These are phyloP conservation scores for Sporothrix phasma DNA, from an alignment of 2,329 filamentous ascomycete species.

Conservation along the genomic window DNA sequence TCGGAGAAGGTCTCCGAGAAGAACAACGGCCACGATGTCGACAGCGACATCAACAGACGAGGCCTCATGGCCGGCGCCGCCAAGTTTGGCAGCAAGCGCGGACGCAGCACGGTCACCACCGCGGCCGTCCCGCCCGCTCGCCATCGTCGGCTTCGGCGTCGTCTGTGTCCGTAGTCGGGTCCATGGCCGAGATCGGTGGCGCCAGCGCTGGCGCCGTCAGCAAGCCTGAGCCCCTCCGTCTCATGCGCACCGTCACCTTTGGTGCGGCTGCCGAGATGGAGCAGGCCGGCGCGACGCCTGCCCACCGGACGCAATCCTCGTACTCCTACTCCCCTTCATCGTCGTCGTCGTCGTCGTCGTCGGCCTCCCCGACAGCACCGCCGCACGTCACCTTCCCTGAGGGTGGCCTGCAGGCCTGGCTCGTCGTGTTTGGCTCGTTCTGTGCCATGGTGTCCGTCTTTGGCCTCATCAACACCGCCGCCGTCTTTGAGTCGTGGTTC, in stretches of 20 bases:
- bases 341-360: not conserved
- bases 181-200: constrained; percentile 2
- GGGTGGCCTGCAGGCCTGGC: constrained; percentile 61
- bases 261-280: not conserved
- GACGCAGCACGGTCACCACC: not conserved
- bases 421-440: constrained; percentile 70
- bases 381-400: constrained; percentile 51
- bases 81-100: constrained; percentile 5
- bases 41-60: not conserved
- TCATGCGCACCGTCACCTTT: constrained; percentile 10
- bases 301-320: not conserved
- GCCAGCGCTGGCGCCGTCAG: not conserved
- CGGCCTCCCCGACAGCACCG: not conserved
- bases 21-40: not conserved
- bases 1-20: not conserved
- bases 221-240: constrained; percentile 11
- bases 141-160: constrained; percentile 11
- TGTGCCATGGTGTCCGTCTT: constrained; percentile 59
- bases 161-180: constrained; percentile 13
- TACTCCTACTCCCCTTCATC: not conserved
- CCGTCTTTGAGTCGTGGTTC: constrained; percentile 70
- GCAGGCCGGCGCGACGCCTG: not conserved
- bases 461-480: constrained; percentile 65
- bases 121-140: not conserved
- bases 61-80: constrained; percentile 9